Evolutionary conservation across 179 eudicot species (phyloP), one percentile per base, ranked within the genome.

Genomic region (Beta macrorhiza): DNA sequence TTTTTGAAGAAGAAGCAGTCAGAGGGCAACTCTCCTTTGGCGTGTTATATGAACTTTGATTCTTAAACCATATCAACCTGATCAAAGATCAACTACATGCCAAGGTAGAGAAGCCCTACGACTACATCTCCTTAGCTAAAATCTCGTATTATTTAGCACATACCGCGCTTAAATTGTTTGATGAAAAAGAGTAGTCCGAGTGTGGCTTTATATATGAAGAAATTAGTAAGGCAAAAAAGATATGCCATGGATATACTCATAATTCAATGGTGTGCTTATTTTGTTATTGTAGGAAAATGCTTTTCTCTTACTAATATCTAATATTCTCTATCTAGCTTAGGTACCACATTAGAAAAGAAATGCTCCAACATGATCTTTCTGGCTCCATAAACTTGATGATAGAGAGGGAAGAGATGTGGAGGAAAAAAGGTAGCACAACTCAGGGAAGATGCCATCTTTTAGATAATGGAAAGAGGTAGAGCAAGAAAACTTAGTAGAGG

Each of bases 1-100:
- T 32, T 51, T 25, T 44, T 57, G 71, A 90, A 90, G 91, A 79
- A 77, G 72, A 81, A 82, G 78, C 84, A 85, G 86, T 87, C 59
- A 67, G 55, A 91, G 94, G 94, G 91, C 94, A 91, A 89, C 92
- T 91, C 94, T 91, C 94, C 94, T 90, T 90, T 91, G 94, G 92
- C 94, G 77, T 62, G 83, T 73, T 42, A 79, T 2, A 14, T 58
- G 67, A 61, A 25, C 62, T 32, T 68, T 62, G 67, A 57, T 16
- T 47, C 56, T 58, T 3, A 29, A 19, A 25, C 52, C 59, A 25
- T 47, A 47, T 20, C 5, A 20, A 79, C 8, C 22, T 29, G 2
- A 14, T 5, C 25, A 15, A 61, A 15, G 0, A 14, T 5, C 45
- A 15, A 62, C 13, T 45, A 81, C 79, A 86, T 86, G 90, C 93